phyloP scores from a whole-genome alignment of 2,329 filamentous ascomycete species.

The Aspergillus sp. region DNA sequence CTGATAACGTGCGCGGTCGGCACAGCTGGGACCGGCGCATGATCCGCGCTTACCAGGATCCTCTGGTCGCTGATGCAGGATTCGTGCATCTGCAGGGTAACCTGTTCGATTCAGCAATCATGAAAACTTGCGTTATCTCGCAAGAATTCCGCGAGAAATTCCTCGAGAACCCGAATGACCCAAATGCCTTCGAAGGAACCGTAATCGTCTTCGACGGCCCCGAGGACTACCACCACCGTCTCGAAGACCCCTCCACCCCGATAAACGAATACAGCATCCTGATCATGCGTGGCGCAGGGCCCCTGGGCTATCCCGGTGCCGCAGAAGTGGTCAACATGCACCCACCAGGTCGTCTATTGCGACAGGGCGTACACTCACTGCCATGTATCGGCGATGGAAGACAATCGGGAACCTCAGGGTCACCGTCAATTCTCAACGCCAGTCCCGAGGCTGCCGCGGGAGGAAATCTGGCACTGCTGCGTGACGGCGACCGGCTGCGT shows the following conservation, averaged over 20 bases:
- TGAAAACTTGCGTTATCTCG: constrained; percentile 49
- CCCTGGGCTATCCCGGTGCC: constrained; percentile 45
- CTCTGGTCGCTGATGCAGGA: constrained; percentile 45
- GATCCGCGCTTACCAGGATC: constrained; percentile 41
- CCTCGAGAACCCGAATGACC: constrained; percentile 41
- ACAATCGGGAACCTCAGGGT: constrained; percentile 51
- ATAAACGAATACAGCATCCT: constrained; percentile 41
- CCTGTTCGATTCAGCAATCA: constrained; percentile 47
- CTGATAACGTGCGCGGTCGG: constrained; percentile 39
- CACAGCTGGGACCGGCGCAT: constrained; percentile 46
- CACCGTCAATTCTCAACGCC: constrained; percentile 51
- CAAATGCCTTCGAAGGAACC: constrained; percentile 43
- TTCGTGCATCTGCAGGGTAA: constrained; percentile 46
- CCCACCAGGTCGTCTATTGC: constrained; percentile 40
- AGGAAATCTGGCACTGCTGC: constrained; percentile 47
- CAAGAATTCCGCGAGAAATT: constrained; percentile 41
- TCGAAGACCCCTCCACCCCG: constrained; percentile 34
- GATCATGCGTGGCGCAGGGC: constrained; percentile 46
- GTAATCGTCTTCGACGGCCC: constrained; percentile 48
- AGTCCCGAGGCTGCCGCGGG: constrained; percentile 50
- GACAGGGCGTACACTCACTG: constrained; percentile 41
- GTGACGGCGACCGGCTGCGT: constrained; percentile 45
- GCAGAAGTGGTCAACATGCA: constrained; percentile 51
- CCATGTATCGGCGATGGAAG: constrained; percentile 50
- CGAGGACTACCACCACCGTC: constrained; percentile 41